Base-by-base conservation (phyloP, 768 basidiomycete genomes). In the Pluteus cervinus region DNA sequence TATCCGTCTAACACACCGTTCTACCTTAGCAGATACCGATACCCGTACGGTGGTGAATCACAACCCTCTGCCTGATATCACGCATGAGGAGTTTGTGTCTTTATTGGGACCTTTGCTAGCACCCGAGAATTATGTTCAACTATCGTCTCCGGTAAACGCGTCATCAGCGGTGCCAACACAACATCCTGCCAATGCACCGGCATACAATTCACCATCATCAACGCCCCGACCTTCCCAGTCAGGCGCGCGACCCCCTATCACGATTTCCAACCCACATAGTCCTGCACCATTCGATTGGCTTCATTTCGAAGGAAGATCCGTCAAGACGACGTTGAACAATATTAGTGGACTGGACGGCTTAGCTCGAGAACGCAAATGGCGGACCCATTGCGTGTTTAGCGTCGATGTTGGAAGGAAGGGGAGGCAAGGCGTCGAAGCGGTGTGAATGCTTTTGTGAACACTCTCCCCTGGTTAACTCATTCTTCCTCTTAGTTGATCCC, bases 281-380 rank as follows among this genome's bases (percentile, higher is more conserved):
- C 80, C 81, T 0, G 84, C 86, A 0, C 88, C 86, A 0, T 84
- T 90, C 37, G 84, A 90, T 46, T 88, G 87, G 85, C 60, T 91
- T 5, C 86, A 90, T 50, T 85, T 91, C 42, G 87, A 90, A 48
- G 87, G 86, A 4, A 66, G 87, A 3, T 81, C 75, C 0, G 78
- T 84, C 22, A 86, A 83, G 56, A 87, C 83, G 7, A 90, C 86
- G 4, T 58, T 86, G 18, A 79, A 67, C 47, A 90, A 90, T 51
- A 75, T 91, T 21, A 68, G 76, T 21, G 88, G 87, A 4, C 47
- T 91, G 29, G 87, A 90, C 46, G 83, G 86, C 7, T 74, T 90
- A 23, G 86, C 86, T 4, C 73, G 80, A 3, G 88, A 91, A 51
- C 73, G 83, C 20, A 86, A 82, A 48, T 90, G 88, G 88, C 71